Percentiles rank a stretch among this genome's conserved stretches.
Conservation (phyloP, 2,329 filamentous ascomycete genomes). For the Colletotrichum falcatum region DNA sequence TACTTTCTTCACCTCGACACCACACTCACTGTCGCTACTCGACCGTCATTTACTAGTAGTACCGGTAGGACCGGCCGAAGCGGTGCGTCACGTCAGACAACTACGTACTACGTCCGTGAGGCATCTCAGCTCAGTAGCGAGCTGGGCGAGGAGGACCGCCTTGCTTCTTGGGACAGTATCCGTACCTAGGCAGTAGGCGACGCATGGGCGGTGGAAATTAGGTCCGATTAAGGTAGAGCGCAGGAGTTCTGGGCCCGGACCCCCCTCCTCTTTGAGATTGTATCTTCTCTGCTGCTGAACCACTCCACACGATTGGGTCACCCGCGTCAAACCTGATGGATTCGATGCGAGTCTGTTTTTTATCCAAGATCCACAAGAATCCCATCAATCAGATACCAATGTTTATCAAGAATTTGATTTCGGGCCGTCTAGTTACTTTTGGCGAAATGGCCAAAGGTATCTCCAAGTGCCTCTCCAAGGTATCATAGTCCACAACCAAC, state of each 20-base stretch:
- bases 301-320: background rate
- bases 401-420: slow-evolving; percentile 19
- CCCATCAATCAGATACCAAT: background rate
- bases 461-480: slow-evolving; percentile 10
- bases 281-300: background rate
- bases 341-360: background rate
- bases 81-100: no score
- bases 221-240: slow-evolving; percentile 28
- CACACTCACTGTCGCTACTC: no score
- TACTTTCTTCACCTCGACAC: no score
- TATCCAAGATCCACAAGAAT: background rate
- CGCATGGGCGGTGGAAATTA: slow-evolving; percentile 31
- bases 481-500: slow-evolving; percentile 17
- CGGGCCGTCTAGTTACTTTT: slow-evolving; percentile 10
- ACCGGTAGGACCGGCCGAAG: no score
- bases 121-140: no score
- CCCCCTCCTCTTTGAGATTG: slow-evolving; percentile 21
- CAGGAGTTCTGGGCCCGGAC: background rate
- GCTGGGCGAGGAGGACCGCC: no score
- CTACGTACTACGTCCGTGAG: no score
- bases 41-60: no score
- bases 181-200: background rate
- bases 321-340: background rate
- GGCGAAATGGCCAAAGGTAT: slow-evolving; percentile 8
- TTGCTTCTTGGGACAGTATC: background rate